Base-by-base conservation (phyloP, 495 filamentous ascomycete species). In the Hypoxylon intermedium region DNA sequence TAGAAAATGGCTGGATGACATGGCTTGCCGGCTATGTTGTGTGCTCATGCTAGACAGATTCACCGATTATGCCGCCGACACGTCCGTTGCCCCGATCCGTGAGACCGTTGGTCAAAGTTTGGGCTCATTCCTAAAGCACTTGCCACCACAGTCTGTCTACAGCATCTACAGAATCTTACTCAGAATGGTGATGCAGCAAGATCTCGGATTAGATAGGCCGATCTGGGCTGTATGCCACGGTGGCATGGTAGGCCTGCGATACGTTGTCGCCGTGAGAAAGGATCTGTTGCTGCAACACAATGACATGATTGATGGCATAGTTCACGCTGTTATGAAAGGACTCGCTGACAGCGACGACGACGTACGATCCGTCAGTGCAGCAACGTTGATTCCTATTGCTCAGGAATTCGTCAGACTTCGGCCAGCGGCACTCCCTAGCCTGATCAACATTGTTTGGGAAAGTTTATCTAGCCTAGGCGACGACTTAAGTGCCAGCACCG, bases 41-140 rank as follows among this genome's bases (percentile, higher is more conserved):
- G 92, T 98, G 45, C 88, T 98, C 58, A 97, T 98, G 88, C 85
- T 98, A 0, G 94, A 98, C 74, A 86, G 92, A 44, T 98, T 98
- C 66, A 96, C 92, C 42, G 94, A 98, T 72, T 98, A 97, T 74
- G 92, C 95, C 51, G 96, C 93, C 5, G 94, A 98, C 71, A 98
- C 90, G 51, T 95, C 94, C 4, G 91, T 98, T 31, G 94, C 94
- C 1, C 94, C 94, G 1, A 96, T 98, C 55, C 82, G 94, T 58
- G 94, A 98, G 75, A 97, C 94, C 0, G 90, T 96, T 19, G 95
- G 94, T n/a, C 94, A 98, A 74, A 92, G 92, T 2, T 79, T 98
- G 18, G 95, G 93, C 66, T 89, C 93, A 9, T 83, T 97, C 31
- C 78, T 98, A 38, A 88, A 87, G 48, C 89, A 97, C 72, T 75